These are phyloP conservation scores for Nakaseomyces delphensis DNA, from an alignment of 1,139 yeast species.

Conservation along the genomic window DNA sequence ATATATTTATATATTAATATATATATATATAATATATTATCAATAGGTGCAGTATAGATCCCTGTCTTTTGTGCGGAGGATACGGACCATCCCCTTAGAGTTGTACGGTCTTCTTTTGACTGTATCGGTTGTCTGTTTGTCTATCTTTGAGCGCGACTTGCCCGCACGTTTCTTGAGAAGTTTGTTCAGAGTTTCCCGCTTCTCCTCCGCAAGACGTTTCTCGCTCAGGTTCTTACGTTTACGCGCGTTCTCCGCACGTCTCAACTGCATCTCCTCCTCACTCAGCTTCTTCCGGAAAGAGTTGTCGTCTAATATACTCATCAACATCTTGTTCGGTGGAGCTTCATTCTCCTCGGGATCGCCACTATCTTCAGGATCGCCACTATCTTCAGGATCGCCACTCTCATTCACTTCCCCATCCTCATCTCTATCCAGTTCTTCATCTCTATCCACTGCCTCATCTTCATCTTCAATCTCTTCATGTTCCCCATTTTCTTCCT, in stretches of 20 bases:
- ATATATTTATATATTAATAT: no score
- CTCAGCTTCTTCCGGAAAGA: conserved; percentile 38
- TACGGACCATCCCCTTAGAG: conserved; percentile 22
- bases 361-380: no score
- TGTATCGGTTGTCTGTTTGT: conserved; percentile 22
- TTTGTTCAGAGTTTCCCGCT: conserved; percentile 80
- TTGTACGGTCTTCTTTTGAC: conserved; percentile 30
- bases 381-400: no score
- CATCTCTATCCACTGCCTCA: conserved; percentile 10
- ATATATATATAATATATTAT: background rate
- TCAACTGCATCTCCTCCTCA: conserved; percentile 73
- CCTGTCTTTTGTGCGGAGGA: conserved; percentile 14
- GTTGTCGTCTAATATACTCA: conserved; percentile 25
- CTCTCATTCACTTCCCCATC: no score
- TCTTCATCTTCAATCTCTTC: conserved; percentile 10
- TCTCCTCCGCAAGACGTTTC: conserved; percentile 82
- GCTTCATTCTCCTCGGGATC: no score
- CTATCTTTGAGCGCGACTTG: conserved; percentile 38
- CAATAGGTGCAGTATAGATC: conserved; percentile 15
- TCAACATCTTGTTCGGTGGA: conserved; percentile 21
- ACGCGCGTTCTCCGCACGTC: conserved; percentile 83
- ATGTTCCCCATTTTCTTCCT: conserved; percentile 8
- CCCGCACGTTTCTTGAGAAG: conserved; percentile 75
- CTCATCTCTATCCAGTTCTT: no score
- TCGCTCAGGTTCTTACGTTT: conserved; percentile 79